Conservation (phyloP, 306 rosid species). For the Gillenia trifoliata region DNA sequence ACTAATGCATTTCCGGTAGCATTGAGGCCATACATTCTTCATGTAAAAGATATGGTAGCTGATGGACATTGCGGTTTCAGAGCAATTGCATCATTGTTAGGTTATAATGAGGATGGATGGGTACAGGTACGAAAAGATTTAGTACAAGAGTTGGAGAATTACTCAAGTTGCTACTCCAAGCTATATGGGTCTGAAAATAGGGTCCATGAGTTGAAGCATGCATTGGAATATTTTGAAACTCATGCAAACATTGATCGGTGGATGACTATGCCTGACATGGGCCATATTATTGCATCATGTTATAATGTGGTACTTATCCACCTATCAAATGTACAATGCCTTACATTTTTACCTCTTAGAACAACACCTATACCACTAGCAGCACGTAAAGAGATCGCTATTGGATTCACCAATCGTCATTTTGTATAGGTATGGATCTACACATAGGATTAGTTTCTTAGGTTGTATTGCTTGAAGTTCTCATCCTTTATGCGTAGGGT, state of each 20-base stretch:
- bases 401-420: not conserved
- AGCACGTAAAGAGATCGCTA: not conserved
- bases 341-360: not conserved
- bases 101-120: not conserved
- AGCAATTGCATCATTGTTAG: not conserved
- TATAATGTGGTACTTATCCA: not conserved
- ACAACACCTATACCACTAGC: not conserved
- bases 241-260: not conserved
- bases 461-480: too few species aligned
- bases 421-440: not conserved
- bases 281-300: not conserved
- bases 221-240: not conserved
- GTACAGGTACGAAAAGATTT: not conserved
- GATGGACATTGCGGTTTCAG: not conserved
- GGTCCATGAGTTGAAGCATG: not conserved
- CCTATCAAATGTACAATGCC: not conserved
- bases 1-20: not conserved
- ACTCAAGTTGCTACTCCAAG: not conserved
- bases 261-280: constrained; percentile 1
- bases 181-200: not conserved
- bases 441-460: too few species aligned
- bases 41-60: not conserved
- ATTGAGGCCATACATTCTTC: not conserved
- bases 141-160: not conserved
- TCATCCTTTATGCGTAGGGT: too few species aligned